A percentile compares a stretch with the other conserved stretches of the same genome.
These are phyloP conservation scores for Nigrograna mackinnonii DNA, from an alignment of 2,329 filamentous ascomycete species.

Conservation along the genomic window DNA sequence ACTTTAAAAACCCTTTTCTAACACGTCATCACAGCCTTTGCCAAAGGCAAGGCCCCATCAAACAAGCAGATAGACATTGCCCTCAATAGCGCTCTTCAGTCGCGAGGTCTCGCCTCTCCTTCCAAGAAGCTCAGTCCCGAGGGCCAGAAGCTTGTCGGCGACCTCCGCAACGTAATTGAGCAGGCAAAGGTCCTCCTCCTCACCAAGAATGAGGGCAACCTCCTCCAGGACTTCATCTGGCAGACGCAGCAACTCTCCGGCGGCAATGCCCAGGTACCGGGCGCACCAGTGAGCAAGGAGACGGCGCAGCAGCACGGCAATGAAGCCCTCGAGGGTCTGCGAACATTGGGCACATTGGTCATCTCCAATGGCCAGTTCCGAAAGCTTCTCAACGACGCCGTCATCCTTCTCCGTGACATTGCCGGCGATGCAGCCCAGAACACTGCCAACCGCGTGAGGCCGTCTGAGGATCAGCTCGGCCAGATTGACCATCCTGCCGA, in stretches of 20 bases:
- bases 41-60: conserved; percentile 87
- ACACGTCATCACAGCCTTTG: conserved; percentile 66
- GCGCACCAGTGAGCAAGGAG: conserved; percentile 73
- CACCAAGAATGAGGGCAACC: conserved; percentile 92
- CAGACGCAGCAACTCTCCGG: conserved; percentile 77
- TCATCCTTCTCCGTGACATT: conserved; percentile 83
- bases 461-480: conserved; percentile 73
- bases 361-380: conserved; percentile 97
- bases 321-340: conserved; percentile 80
- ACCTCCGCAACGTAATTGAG: conserved; percentile 78
- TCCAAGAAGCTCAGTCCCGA: conserved; percentile 80
- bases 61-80: conserved; percentile 97
- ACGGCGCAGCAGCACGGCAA: conserved; percentile 81
- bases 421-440: conserved; percentile 86
- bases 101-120: conserved; percentile 69
- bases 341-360: conserved; percentile 84
- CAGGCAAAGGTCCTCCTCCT: conserved; percentile 84
- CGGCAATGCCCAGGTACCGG: conserved; percentile 64
- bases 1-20: conserved; percentile 15
- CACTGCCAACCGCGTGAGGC: conserved; percentile 74
- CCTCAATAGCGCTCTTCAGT: conserved; percentile 82
- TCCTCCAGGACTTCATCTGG: conserved; percentile 97
- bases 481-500: conserved; percentile 83
- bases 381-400: conserved; percentile 82
- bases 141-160: conserved; percentile 75